Evolutionary conservation across 129 eudicot species (phyloP).

Genomic region (Chrysanthemum seticuspe): DNA sequence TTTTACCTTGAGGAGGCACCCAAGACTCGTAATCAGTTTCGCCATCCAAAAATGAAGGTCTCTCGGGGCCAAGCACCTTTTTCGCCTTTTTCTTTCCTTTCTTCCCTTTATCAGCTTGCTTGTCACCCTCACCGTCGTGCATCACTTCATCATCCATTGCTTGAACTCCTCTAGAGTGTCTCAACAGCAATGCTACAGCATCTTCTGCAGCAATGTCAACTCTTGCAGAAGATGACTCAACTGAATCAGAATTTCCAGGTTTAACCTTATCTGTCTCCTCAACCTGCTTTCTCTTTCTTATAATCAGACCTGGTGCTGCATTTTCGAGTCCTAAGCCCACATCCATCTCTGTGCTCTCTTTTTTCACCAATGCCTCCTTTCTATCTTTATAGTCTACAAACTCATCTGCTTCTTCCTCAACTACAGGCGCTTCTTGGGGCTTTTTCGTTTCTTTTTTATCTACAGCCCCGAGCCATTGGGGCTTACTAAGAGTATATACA

Average conservation of each 20-base stretch:
- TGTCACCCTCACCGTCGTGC: slow-evolving; percentile 20
- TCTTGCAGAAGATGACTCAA: too few relatives aligned
- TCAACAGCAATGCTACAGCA: slow-evolving; percentile 56
- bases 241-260: slow-evolving; percentile 29
- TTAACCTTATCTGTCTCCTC: slow-evolving; percentile 44
- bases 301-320: slow-evolving; percentile 92
- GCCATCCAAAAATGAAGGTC: slow-evolving; percentile 47
- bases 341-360: slow-evolving; percentile 30
- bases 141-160: slow-evolving; percentile 38
- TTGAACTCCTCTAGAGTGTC: slow-evolving; percentile 59
- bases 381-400: slow-evolving; percentile 95
- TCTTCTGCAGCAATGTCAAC: too few relatives aligned
- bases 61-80: slow-evolving; percentile 76
- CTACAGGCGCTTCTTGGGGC: slow-evolving; percentile 29
- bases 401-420: slow-evolving; percentile 44
- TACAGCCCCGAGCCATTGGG: slow-evolving; percentile 99
- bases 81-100: slow-evolving; percentile 17
- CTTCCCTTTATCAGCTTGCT: slow-evolving; percentile 33
- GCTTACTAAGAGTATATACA: slow-evolving; percentile 61
- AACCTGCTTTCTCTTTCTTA: slow-evolving; percentile 45
- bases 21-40: slow-evolving; percentile 63
- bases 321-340: slow-evolving; percentile 55
- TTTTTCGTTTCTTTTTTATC: slow-evolving; percentile 47
- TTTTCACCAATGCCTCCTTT: slow-evolving; percentile 45
- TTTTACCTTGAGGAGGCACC: slow-evolving; percentile 93